A percentile compares a stretch with the other conserved stretches of the same genome.
Evolutionary conservation across 768 basidiomycete genomes (phyloP).

Genomic region (Polyporus arcularius): DNA sequence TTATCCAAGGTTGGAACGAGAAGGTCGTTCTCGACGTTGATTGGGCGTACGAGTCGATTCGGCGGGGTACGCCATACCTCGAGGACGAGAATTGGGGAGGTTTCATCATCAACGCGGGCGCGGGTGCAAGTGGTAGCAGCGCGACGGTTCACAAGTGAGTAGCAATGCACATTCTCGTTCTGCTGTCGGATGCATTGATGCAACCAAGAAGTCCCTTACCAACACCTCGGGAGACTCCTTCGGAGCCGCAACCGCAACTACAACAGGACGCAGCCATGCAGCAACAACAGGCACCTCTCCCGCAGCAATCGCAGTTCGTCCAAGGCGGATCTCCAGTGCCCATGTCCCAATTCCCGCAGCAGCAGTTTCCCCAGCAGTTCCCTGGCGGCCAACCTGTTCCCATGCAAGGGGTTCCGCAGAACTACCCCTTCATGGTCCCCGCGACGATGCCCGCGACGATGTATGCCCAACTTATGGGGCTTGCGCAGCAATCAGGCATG

Average conservation of each 20-base stretch:
- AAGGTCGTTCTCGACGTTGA: conserved; percentile 52
- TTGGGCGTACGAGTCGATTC: conserved; percentile 54
- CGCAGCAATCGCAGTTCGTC: neutral
- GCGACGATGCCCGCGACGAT: conserved; percentile 5
- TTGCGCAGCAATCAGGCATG: neutral
- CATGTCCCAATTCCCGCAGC: neutral
- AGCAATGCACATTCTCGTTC: conserved; percentile 19
- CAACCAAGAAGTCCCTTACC: conserved; percentile 57
- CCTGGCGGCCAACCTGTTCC: conserved; percentile 1
- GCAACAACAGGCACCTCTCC: neutral
- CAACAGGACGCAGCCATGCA: neutral
- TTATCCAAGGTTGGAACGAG: conserved; percentile 58
- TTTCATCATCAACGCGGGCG: neutral
- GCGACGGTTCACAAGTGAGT: conserved; percentile 45
- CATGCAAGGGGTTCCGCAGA: conserved; percentile 1
- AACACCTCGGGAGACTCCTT: conserved; percentile 60
- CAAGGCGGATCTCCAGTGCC: neutral
- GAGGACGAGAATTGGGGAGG: conserved; percentile 40
- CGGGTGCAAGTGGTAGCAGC: neutral
- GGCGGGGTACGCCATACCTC: conserved; percentile 45
- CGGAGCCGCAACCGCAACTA: neutral
- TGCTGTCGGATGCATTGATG: neutral
- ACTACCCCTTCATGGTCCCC: conserved; percentile 1
- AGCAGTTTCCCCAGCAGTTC: neutral
- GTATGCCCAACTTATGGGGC: conserved; percentile 4